These are phyloP conservation scores for Puya raimondii DNA, from an alignment of 176 grass and related monocot genomes.

Conservation along the genomic window DNA sequence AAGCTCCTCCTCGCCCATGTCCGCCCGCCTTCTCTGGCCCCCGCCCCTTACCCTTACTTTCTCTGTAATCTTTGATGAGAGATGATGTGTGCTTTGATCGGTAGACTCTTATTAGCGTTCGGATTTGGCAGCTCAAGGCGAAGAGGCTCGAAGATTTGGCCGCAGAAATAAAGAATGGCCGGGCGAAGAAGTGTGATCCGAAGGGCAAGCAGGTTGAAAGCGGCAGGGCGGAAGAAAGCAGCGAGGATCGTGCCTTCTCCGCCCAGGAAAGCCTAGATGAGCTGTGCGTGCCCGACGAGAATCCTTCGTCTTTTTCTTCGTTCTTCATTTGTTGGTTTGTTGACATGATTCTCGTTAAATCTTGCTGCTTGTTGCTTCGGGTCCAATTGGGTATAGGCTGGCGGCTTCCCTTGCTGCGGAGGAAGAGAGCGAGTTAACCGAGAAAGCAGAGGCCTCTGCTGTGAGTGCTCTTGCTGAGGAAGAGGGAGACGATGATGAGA, in stretches of 20 bases:
- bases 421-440: conserved; percentile 40
- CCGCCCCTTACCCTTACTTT: too few relatives aligned
- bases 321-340: neutral
- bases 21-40: neutral
- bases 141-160: conserved; percentile 94
- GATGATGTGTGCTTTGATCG: too few relatives aligned
- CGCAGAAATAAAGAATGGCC: conserved; percentile 53
- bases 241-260: conserved; percentile 6
- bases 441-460: conserved; percentile 20
- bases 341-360: neutral
- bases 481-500: conserved; percentile 39
- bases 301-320: conserved; percentile 2
- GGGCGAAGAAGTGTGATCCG: conserved; percentile 34
- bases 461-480: conserved; percentile 30
- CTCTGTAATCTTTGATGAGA: too few relatives aligned
- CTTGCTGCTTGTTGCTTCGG: neutral
- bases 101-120: neutral
- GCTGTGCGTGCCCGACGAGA: conserved; percentile 42
- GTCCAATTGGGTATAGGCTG: conserved; percentile 36
- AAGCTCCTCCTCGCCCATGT: conserved; percentile 87
- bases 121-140: conserved; percentile 54
- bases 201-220: conserved; percentile 44
- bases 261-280: conserved; percentile 73
- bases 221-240: conserved; percentile 10
- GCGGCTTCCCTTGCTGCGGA: conserved; percentile 89